Percentiles rank a stretch among this genome's conserved stretches.
Conservation (phyloP, 225 moss, liverwort and hornwort genomes). For the Lunularia cruciata region DNA sequence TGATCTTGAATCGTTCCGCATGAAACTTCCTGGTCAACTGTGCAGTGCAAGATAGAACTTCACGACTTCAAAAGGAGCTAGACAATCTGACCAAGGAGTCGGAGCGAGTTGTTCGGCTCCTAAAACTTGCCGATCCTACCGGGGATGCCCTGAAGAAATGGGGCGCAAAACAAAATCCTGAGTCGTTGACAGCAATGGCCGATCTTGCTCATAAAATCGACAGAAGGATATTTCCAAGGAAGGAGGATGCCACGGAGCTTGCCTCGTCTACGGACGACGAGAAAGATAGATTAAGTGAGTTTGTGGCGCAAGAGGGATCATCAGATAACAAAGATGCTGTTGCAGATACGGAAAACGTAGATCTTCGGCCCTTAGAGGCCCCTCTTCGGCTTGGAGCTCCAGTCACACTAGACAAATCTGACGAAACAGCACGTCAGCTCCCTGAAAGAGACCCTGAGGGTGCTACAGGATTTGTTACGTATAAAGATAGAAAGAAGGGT, state of each 20-base stretch:
- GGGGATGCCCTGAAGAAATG: conserved; percentile 75
- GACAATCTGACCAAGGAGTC: conserved; percentile 61
- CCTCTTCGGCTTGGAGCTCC: conserved; percentile 89
- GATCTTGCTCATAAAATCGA: conserved; percentile 28
- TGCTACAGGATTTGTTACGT: conserved; percentile 53
- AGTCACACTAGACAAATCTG: conserved; percentile 24
- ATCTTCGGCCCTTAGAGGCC: conserved; percentile 47
- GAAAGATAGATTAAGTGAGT: background rate
- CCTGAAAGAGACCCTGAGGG: conserved; percentile 43
- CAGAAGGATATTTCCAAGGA: conserved; percentile 23
- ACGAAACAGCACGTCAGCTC: conserved; percentile 40
- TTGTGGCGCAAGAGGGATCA: background rate
- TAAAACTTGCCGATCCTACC: conserved; percentile 89
- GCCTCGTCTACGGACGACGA: conserved; percentile 14
- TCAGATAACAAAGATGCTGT: conserved; percentile 1
- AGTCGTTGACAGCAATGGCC: conserved; percentile 43
- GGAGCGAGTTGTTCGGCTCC: conserved; percentile 67
- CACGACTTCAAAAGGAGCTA: conserved; percentile 71
- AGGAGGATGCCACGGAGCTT: conserved; percentile 29
- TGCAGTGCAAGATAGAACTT: conserved; percentile 69
- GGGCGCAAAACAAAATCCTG: conserved; percentile 52
- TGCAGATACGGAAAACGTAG: background rate
- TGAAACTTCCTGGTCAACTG: background rate
- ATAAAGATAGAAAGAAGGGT: conserved; percentile 78
- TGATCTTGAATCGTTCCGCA: no score